Evolutionary conservation across 164 flowering plant species (phyloP).

Genomic region (Sedum album): DNA sequence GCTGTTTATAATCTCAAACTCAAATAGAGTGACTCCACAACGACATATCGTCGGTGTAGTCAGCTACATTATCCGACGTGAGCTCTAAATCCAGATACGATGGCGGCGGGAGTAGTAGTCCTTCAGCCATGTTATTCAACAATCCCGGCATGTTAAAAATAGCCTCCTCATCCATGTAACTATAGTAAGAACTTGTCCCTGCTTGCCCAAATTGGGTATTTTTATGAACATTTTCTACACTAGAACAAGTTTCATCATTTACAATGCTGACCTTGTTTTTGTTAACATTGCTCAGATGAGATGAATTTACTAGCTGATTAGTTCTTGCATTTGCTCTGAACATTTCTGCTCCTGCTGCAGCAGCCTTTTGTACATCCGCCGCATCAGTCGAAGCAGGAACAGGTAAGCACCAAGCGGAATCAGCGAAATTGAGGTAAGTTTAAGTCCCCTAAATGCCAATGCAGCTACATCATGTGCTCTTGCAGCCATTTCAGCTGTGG

Average conservation of each 20-base stretch:
- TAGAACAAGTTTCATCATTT: not conserved
- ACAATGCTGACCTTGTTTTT: not conserved
- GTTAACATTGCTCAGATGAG: not conserved
- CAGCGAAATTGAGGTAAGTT: slow-evolving; percentile 2
- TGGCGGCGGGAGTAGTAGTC: slow-evolving; percentile 4
- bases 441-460: slow-evolving; percentile 11
- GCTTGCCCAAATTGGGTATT: not conserved
- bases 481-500: slow-evolving; percentile 17
- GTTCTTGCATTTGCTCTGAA: slow-evolving; percentile 2
- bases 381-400: slow-evolving; percentile 10
- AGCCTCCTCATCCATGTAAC: slow-evolving; percentile 9
- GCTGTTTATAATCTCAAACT: not conserved
- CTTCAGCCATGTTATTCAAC: slow-evolving; percentile 8
- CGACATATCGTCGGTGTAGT: not conserved
- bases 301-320: not conserved
- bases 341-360: slow-evolving; percentile 8
- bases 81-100: not conserved
- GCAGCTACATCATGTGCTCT: slow-evolving; percentile 18
- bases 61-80: not conserved
- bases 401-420: slow-evolving; percentile 11
- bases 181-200: not conserved
- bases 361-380: slow-evolving; percentile 8
- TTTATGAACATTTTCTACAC: not conserved
- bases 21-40: not conserved
- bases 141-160: slow-evolving; percentile 11